Evolutionary conservation across 139 green algal genomes (phyloP), one percentile per base, ranked within the genome.

Genomic region (Dunaliella sp.): DNA sequence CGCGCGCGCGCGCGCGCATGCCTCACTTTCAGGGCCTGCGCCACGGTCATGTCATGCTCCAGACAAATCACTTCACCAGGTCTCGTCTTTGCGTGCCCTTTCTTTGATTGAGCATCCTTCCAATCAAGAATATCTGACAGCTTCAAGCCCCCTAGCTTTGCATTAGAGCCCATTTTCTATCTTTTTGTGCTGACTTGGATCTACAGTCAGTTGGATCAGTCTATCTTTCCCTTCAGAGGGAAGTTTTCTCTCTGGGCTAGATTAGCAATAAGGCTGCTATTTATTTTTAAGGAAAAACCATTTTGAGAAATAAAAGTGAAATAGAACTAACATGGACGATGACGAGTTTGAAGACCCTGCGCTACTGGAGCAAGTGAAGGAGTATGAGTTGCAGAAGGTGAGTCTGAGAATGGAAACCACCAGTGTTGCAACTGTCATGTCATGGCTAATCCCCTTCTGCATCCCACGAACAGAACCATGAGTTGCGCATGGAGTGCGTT

Each of bases 401-500:
- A 65, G 48, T 16, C 48, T n/a, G n/a, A 16, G 48, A 7, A 65
- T 26, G 48, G 48, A 16, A 7, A 65, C 48, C 48, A 65, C 7
- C 48, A 65, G 7, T 65, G 48, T 26, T 65, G 7, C 48, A 26
- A 65, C 48, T 65, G 48, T 65, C 48, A 80, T 80, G 31, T 12
- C n/a, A n/a, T n/a, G n/a, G n/a, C n/a, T n/a, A n/a, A 80, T 25
- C 7, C 21, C 31, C 16, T 7, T 80, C 7, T 22, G 74, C 30
- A 80, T 80, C 74, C 74, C 25, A 65, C 16, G 48, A 7, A 59
- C 87, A 90, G 87, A 87, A 48, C 7, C 77, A 88, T 21, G 88
- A 90, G 77, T 77, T 90, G 0, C 84, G 88, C 3, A 25, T 96
- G 28, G 93, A 96, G 83, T 92, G 95, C 32, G 86, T 90, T 30